Evolutionary conservation across 2,329 filamentous ascomycete species (phyloP).

Genomic region (Emericellopsis cladophorae): DNA sequence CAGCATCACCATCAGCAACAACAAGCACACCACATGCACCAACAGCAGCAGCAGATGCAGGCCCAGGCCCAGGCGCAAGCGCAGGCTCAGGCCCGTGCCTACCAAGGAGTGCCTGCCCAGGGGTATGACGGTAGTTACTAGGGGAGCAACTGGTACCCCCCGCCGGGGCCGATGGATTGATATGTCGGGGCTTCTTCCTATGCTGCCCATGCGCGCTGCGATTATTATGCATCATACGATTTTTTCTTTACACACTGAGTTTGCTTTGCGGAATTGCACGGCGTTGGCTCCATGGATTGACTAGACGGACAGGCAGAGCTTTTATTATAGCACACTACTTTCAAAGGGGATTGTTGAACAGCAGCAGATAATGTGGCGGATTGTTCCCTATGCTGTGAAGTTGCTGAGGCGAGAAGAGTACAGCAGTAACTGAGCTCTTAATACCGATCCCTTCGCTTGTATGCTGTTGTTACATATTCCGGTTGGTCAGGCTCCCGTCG

Average conservation of each 20-base stretch:
- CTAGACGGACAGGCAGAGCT: too few relatives aligned
- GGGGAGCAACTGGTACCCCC: background rate
- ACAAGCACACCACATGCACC: conserved; percentile 6
- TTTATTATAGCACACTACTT: conserved; percentile 1
- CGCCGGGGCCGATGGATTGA: background rate
- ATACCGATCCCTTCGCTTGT: too few relatives aligned
- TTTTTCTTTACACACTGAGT: too few relatives aligned
- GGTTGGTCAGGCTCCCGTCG: conserved; percentile 37
- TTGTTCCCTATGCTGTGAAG: too few relatives aligned
- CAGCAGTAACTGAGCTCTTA: too few relatives aligned
- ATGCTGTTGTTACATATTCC: conserved; percentile 7
- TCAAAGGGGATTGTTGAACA: background rate
- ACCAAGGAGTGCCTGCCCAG: conserved; percentile 25
- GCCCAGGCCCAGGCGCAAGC: conserved; percentile 23
- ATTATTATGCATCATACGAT: too few relatives aligned
- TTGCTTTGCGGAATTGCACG: too few relatives aligned
- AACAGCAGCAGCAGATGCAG: conserved; percentile 26
- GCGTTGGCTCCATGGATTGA: too few relatives aligned
- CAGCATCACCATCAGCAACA: conserved; percentile 31
- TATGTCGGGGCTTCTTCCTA: too few relatives aligned
- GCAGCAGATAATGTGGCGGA: too few relatives aligned
- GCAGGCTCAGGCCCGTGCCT: conserved; percentile 32
- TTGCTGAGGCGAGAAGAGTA: too few relatives aligned
- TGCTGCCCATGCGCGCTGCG: too few relatives aligned
- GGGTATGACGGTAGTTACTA: conserved; percentile 18